A percentile compares a stretch with the other conserved stretches of the same genome.
These are phyloP conservation scores for Penicillium coprophilum DNA, from an alignment of 495 filamentous ascomycete species.

Conservation along the genomic window DNA sequence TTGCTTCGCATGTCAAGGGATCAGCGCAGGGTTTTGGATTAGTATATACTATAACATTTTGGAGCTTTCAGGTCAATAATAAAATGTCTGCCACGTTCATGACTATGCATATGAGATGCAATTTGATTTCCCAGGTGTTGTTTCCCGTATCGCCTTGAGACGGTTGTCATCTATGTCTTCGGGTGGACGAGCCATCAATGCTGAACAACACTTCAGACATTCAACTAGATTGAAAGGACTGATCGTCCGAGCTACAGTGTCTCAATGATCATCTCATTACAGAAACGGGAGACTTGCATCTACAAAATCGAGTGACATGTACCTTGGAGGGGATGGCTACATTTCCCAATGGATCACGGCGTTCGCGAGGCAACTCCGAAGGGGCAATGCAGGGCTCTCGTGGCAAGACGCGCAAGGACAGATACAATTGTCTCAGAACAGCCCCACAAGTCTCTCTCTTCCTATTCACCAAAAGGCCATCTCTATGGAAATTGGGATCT, in stretches of 20 bases:
- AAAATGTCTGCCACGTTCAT: conserved; percentile 5
- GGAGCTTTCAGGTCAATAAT: conserved; percentile 9
- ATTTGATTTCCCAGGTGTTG: not conserved
- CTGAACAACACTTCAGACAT: not conserved
- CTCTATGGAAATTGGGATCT: not conserved
- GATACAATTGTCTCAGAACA: conserved; percentile 4
- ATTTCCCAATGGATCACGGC: not conserved
- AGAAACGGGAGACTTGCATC: not conserved
- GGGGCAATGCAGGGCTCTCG: conserved; percentile 7
- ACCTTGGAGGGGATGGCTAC: not conserved
- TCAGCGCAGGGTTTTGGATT: conserved; percentile 10
- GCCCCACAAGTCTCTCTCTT: not conserved
- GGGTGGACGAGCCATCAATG: not conserved
- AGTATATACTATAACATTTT: conserved; percentile 7
- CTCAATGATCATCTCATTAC: not conserved
- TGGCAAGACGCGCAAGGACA: conserved; percentile 1
- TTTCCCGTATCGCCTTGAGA: not conserved
- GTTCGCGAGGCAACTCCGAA: conserved; percentile 10
- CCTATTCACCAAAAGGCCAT: not conserved
- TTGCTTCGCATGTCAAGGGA: conserved; percentile 9
- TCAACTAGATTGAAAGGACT: not conserved
- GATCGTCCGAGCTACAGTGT: not conserved
- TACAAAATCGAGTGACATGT: not conserved
- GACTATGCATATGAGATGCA: conserved; percentile 1
- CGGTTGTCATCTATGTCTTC: not conserved